Base-by-base conservation (phyloP, 306 rosid genomes). In the Sphenostylis stenocarpa region DNA sequence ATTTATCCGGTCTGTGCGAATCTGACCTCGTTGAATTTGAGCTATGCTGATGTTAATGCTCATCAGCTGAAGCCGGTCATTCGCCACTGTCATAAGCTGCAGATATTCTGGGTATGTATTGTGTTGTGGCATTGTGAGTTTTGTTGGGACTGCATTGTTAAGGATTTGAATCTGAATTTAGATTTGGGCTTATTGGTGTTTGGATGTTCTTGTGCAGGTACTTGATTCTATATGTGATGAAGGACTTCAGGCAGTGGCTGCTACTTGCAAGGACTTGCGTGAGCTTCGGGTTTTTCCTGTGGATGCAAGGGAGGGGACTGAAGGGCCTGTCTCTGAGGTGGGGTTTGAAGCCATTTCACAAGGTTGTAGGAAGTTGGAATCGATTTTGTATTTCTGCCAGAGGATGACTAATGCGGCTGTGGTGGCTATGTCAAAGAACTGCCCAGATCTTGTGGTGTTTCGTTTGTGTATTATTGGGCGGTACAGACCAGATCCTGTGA, bases 331-430 rank as follows among this genome's bases (percentile, higher is more conserved):
- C 58, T 93, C 95, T 68, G 95, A 91, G 73, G 84, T 89, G 72
- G 98, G 98, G 6, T 55, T 93, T 53, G 90, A 79, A 58, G 98
- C 98, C 19, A 93, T 93, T 73, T 87, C 98, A 0, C 90, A 90
- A 82, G 98, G 98, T 63, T 93, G 98, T 83, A 83, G 89, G 77
- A 90, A 89, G 72, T 77, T 93, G 64, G 88, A 84, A 49, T 92
- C 93, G 0, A 92, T 92, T 48, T 70, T 93, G 66, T 93, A 86
- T 71, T 93, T 91, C 83, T 89, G 95, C 70, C 96, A 90, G 78
- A 65, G 73, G 5, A 93, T 93, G 98, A 93, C 98, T 10, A 93
- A 93, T 80, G 94, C 91, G 0, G 98, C 96, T n/a, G 93, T 93
- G 56, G 28, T 86, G 45, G 93, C 90, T n/a, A 93, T 93, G 98